Evolutionary conservation across 345 rosid species (phyloP), one percentile per base, ranked within the genome.

Genomic region (Sonneratia alba): DNA sequence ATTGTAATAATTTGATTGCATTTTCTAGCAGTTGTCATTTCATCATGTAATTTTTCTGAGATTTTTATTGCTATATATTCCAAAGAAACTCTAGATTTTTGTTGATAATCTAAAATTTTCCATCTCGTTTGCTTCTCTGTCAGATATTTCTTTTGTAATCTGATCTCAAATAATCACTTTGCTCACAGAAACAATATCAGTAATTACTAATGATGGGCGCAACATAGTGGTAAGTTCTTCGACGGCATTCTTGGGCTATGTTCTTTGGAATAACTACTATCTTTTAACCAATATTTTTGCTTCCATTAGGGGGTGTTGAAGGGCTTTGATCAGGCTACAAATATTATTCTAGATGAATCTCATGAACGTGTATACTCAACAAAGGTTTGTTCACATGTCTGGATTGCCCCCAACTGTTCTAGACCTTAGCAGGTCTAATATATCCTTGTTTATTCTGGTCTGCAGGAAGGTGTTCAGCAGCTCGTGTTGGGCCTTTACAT

Each of bases 401-500:
- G 10, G 21, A 13, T 42, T 43, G 13, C 8, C 70, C 56, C 11
- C n/a, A 11, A 3, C 18, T 40, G 48, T 38, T 43, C 18, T 42
- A 40, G 69, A 37, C 61, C 64, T 10, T 68, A n/a, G 32, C 21
- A n/a, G 22, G 32, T 42, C 24, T 8, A 37, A 37, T 8, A 37
- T 0, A 6, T 19, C 6, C 32, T 5, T 19, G 36, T 37, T 12
- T 18, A 40, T 51, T 9, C 34, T 36, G 43, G 42, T 70, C 74
- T 73, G 75, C 88, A 90, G 99, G 97, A 92, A 88, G 99, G 99
- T 73, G 99, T 95, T 42, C 94, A 90, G 79, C 96, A 86, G 77
- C 87, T 81, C 71, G 98, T 92, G 72, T 74, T 95, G 83, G 99
- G 99, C 73, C 86, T 95, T 78, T 92, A 92, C 90, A 89, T 90